Evolutionary conservation across 2,329 filamentous ascomycete genomes (phyloP), one percentile per base, ranked within the genome.

Genomic region (Fusarium irregulare): DNA sequence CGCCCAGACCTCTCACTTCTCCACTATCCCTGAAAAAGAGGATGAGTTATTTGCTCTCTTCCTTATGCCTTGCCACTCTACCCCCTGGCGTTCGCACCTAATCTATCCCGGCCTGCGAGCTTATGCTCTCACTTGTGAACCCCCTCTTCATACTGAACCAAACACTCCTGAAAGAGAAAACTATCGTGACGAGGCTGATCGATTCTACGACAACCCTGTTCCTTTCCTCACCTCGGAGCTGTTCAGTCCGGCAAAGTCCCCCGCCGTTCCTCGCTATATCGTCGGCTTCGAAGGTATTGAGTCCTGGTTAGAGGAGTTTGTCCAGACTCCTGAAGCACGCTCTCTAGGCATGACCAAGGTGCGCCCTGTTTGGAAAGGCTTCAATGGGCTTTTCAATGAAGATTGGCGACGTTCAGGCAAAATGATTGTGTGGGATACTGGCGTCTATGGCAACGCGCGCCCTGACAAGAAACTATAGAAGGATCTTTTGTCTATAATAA

Each of bases 41-140:
- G 71, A 76, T 10, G 85, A 87, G 62, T 84, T 89, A 13, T 91
- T 90, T 73, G 88, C 91, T 34, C 91, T 92, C 21, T 98, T 98
- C 81, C 86, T 99, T 25, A 97, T 94, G 87, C 96, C 96, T 12
- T 99, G 96, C 81, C 96, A 99, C 83, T 93, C 92, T 71, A 98
- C 95, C 1, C 95, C 96, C 4, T 98, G 96, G 95, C 92, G 94
- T 75, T 94, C 92, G 18, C 92, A 97, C 76, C 86, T 98, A 41
- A 85, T 97, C 65, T 88, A 96, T 76, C 88, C 93, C 0, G 82
- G 84, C 30, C 89, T 98, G 56, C 82, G 88, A 61, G 94, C 93
- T 6, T 94, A 94, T 84, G 95, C 94, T 0, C 83, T 98, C 18
- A 92, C 92, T 8, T 99, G 96, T 79, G 94, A 98, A 73, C 96